Evolutionary conservation across 2,329 filamentous ascomycete species (phyloP).

Genomic region (Penicillium sp.): DNA sequence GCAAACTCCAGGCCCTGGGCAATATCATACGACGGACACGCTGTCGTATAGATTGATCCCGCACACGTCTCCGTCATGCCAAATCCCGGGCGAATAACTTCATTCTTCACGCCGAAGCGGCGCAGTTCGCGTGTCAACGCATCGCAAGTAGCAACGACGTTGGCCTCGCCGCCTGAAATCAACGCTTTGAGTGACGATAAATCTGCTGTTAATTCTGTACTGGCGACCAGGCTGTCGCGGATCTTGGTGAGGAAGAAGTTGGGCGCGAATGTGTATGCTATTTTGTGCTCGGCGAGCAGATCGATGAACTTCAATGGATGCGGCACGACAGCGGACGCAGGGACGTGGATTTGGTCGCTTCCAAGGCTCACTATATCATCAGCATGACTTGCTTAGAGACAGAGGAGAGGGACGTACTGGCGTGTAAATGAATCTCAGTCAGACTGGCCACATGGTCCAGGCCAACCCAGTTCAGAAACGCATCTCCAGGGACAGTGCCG

Average conservation of each 20-base stretch:
- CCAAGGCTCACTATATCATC: not conserved
- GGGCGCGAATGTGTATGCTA: constrained; percentile 17
- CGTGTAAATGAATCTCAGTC: constrained; percentile 47
- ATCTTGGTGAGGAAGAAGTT: constrained; percentile 17
- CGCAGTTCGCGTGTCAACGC: not conserved
- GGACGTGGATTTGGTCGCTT: constrained; percentile 44
- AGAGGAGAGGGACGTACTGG: not conserved
- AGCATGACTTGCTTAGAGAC: no score
- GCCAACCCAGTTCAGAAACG: constrained; percentile 48
- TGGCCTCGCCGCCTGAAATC: constrained; percentile 48
- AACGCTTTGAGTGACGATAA: constrained; percentile 26
- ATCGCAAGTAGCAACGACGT: constrained; percentile 24
- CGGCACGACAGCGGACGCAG: constrained; percentile 24
- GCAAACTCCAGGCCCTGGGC: not conserved
- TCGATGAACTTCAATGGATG: constrained; percentile 41
- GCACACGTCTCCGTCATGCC: constrained; percentile 7
- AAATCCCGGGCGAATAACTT: constrained; percentile 3
- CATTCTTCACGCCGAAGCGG: not conserved
- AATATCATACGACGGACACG: not conserved
- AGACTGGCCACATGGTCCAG: constrained; percentile 55
- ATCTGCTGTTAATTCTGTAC: not conserved
- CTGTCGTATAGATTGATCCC: not conserved
- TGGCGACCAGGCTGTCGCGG: not conserved
- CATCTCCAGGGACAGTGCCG: constrained; percentile 19
- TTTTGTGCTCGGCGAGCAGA: constrained; percentile 34